phyloP scores from a whole-genome alignment of 306 rosid species.

The Fagus crenata region DNA sequence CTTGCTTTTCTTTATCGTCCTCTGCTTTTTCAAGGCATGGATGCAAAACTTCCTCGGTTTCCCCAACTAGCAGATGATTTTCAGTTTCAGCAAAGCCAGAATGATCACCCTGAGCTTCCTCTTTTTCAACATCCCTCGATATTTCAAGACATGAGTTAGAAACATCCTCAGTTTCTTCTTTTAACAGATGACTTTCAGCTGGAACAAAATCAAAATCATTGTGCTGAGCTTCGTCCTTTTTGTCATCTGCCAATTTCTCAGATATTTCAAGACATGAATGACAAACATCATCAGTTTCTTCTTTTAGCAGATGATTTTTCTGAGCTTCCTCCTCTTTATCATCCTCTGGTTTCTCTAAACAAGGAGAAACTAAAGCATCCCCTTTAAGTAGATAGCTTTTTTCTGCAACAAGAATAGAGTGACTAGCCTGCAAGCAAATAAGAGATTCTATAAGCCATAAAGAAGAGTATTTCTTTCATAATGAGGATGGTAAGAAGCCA shows the following conservation, averaged over 20 bases:
- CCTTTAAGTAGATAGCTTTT: constrained; percentile 6
- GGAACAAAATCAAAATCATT: constrained; percentile 34
- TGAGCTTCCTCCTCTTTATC: constrained; percentile 24
- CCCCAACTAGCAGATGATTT: not conserved
- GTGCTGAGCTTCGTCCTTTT: constrained; percentile 23
- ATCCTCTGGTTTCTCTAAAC: constrained; percentile 27
- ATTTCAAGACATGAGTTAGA: constrained; percentile 32
- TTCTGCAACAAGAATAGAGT: constrained; percentile 30
- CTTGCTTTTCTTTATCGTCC: constrained; percentile 27
- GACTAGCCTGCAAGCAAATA: constrained; percentile 30
- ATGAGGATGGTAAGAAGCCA: not conserved
- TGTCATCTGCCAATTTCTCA: constrained; percentile 27
- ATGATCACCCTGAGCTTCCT: constrained; percentile 28
- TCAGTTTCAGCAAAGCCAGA: constrained; percentile 28
- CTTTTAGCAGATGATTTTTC: constrained; percentile 25
- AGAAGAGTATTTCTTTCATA: constrained; percentile 1
- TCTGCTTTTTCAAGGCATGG: constrained; percentile 31
- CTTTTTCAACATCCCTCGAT: constrained; percentile 27
- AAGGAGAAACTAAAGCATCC: constrained; percentile 19
- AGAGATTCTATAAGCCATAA: constrained; percentile 23
- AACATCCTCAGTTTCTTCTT: constrained; percentile 32
- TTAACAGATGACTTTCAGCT: constrained; percentile 20
- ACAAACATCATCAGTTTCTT: constrained; percentile 35
- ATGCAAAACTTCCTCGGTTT: constrained; percentile 25
- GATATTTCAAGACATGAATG: constrained; percentile 28